A percentile compares a stretch with the other conserved stretches of the same genome.
These are phyloP conservation scores for Tanacetum coccineum DNA, from an alignment of 129 eudicot genomes.

Conservation along the genomic window DNA sequence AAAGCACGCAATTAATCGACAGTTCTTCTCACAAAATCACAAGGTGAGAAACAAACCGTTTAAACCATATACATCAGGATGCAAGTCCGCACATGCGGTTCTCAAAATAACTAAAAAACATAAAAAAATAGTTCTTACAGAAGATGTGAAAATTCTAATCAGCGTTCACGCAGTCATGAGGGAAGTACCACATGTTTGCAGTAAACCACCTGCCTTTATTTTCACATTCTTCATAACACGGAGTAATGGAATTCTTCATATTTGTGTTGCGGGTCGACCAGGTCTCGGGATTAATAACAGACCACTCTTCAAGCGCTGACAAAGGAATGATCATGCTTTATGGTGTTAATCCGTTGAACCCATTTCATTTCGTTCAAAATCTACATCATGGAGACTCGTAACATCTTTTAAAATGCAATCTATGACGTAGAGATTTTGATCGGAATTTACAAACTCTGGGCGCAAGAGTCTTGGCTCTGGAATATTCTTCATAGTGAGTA, in stretches of 20 bases:
- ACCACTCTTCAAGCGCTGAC: background rate
- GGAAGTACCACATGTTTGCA: conserved; percentile 14
- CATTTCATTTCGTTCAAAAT: conserved; percentile 17
- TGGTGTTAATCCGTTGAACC: background rate
- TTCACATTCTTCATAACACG: background rate
- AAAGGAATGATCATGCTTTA: background rate
- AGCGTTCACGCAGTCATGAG: conserved; percentile 15
- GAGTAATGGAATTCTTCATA: background rate
- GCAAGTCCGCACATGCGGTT: too few species aligned
- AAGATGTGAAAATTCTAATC: background rate
- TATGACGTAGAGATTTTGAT: conserved; percentile 5
- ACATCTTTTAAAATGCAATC: background rate
- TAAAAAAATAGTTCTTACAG: too few species aligned
- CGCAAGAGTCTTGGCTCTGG: background rate
- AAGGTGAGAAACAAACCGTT: too few species aligned
- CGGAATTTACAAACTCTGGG: conserved; percentile 18
- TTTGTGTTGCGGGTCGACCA: conserved; percentile 19
- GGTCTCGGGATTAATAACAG: background rate
- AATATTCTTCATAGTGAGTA: background rate
- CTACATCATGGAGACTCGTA: background rate
- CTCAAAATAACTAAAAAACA: too few species aligned
- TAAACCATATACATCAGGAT: too few species aligned
- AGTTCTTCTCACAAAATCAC: too few species aligned
- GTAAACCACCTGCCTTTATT: background rate
- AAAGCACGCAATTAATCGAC: too few species aligned